These are phyloP conservation scores for Calocera viscosa DNA, from an alignment of 768 basidiomycete species.

Conservation along the genomic window DNA sequence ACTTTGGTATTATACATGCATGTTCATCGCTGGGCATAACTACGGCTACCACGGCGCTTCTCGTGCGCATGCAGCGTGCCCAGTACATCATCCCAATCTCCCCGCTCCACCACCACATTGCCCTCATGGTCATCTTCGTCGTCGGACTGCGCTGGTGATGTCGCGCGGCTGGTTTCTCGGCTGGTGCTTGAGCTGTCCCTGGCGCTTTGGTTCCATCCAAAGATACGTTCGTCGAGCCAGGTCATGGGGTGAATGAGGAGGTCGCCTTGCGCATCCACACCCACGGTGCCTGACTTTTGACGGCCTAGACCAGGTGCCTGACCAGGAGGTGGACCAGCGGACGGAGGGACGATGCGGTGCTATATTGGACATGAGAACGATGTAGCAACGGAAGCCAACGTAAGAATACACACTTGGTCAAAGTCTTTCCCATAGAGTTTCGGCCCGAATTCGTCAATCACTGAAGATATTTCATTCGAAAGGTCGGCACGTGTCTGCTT, in stretches of 20 bases:
- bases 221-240: slow-evolving; percentile 57
- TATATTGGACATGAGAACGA: neutral
- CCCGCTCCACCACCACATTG: neutral
- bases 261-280: slow-evolving; percentile 74
- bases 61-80: neutral
- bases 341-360: slow-evolving; percentile 60
- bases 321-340: slow-evolving; percentile 72
- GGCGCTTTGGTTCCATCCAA: slow-evolving; percentile 78
- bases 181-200: slow-evolving; percentile 35
- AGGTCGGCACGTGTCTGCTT: slow-evolving; percentile 61
- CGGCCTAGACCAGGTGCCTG: slow-evolving; percentile 63
- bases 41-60: neutral
- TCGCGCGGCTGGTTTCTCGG: slow-evolving; percentile 35
- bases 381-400: neutral
- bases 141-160: slow-evolving; percentile 64
- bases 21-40: neutral
- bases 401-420: slow-evolving; percentile 40
- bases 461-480: slow-evolving; percentile 68
- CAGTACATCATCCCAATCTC: slow-evolving; percentile 1
- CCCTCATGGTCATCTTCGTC: slow-evolving; percentile 49
- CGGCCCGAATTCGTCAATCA: slow-evolving; percentile 82
- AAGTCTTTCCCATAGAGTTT: slow-evolving; percentile 70
- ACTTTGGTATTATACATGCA: too few relatives aligned
- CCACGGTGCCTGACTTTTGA: slow-evolving; percentile 66
- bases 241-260: slow-evolving; percentile 80